These are phyloP conservation scores for Xylariales sp. DNA, from an alignment of 2,329 filamentous ascomycete genomes.

Conservation along the genomic window DNA sequence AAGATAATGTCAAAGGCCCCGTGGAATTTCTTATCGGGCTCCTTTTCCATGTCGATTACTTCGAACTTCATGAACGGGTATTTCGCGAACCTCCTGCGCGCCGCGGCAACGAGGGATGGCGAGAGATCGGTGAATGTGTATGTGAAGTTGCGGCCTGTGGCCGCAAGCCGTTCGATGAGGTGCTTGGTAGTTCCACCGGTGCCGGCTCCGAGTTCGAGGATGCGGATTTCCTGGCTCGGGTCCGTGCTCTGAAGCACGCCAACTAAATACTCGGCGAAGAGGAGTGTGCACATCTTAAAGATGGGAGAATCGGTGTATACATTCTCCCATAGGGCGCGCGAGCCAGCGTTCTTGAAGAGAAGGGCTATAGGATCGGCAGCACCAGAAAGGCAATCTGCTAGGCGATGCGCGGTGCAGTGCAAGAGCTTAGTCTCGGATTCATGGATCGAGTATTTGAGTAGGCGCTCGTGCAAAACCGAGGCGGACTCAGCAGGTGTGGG, in stretches of 20 bases:
- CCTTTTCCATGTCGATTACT: conserved; percentile 49
- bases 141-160: conserved; percentile 44
- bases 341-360: conserved; percentile 46
- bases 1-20: conserved; percentile 50
- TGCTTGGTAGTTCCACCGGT: conserved; percentile 44
- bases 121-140: conserved; percentile 60
- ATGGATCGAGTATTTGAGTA: not conserved
- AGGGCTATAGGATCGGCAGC: conserved; percentile 15
- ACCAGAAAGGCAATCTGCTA: conserved; percentile 12
- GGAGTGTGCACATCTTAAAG: conserved; percentile 33
- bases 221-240: not conserved
- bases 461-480: not conserved
- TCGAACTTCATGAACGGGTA: conserved; percentile 44
- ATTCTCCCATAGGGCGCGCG: conserved; percentile 25
- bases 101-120: conserved; percentile 47
- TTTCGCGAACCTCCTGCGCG: conserved; percentile 43
- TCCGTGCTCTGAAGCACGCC: conserved; percentile 2
- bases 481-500: not conserved
- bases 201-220: conserved; percentile 26
- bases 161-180: conserved; percentile 47
- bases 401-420: not conserved
- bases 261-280: conserved; percentile 42
- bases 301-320: conserved; percentile 51
- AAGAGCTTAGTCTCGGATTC: not conserved
- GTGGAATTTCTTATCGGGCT: conserved; percentile 33